Evolutionary conservation across 306 rosid genomes (phyloP), one percentile per base, ranked within the genome.

Genomic region (Vigna trinervia): DNA sequence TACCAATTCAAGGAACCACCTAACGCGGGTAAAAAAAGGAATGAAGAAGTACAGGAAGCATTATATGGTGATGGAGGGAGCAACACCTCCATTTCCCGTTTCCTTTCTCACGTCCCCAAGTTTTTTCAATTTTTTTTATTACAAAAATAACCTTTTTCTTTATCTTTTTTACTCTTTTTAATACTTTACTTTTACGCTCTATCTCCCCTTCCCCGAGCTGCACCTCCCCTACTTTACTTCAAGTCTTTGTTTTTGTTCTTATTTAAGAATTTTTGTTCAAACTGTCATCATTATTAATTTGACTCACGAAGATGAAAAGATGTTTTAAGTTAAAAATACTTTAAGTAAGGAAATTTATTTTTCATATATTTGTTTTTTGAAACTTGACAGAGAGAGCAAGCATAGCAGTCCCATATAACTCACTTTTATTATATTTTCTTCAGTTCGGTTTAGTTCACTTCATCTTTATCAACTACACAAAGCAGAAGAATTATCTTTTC

Each of bases 1-100:
- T 92, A 92, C 97, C 98, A 94, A 28, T 94, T 96, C 66, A 94
- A 92, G 63, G 98, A 85, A 26, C 88, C 88, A 0, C 88, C 90
- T 22, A 22, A 22, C 22, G 22, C 22, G 22, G 22, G 1, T 22
- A 22, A 22, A 22, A 22, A 22, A 22, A 22, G 22, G 0, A 22
- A 22, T 22, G 22, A 22, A 1, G 22, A 22, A 1, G 22, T 22
- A 22, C 22, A 22, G 1, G 22, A 22, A 22, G 22, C 22, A 22
- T 22, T 22, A 1, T 22, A 1, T 22, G 22, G 22, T 22, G 22
- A 22, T 22, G 22, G 22, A 22, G 22, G 22, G 22, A 22, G 22
- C 1, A 22, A 22, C 1, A 1, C 22, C 22, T 17, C 19, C 19
- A 17, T 17, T 17, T 17, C 19, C 19, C 19, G 19, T 17, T 17